Evolutionary conservation across 164 flowering plant genomes (phyloP), one percentile per base, ranked within the genome.

Genomic region (Chimonanthus salicifolius): DNA sequence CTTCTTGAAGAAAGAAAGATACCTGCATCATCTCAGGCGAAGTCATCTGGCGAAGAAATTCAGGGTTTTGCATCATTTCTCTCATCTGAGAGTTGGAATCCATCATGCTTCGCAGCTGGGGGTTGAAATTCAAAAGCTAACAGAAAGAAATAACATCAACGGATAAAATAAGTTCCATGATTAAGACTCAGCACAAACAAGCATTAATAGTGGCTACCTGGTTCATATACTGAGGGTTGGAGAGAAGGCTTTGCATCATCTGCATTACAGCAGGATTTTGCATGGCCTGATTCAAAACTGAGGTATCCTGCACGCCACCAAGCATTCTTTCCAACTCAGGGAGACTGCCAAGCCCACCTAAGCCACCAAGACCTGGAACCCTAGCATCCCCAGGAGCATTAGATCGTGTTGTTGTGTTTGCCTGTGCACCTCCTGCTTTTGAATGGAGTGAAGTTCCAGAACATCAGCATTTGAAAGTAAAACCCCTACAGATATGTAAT

Each of bases 251-350:
- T 75, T 93, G 98, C 92, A 90, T 87, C 87, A 93, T 89, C 79
- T 92, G 99, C 4, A 94, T 80, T 50, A 96, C 72, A 58, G 92
- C 92, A 65, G 99, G 99, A 79, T 87, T 94, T 79, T 93, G 97
- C 90, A 96, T 70, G 15, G 92, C 47, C 81, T 94, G 97, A 74
- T 79, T 90, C 80, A 90, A 15, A 18, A 50, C 20, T 70, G 86
- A 60, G 47, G 88, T 18, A 84, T 90, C 97, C 50, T 83, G 92
- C 81, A 78, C 75, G 70, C 86, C 87, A 80, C 87, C 82, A 47
- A 87, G 48, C 86, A 87, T 80, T 47, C 80, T 79, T 18, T 86
- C 94, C 76, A 94, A 68, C 18, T 82, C 91, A 16, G 93, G 94
- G 43, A 87, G 82, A 74, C 86, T 91, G 9, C 70, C 54, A 76